Evolutionary conservation across 352 stramenopile species (phyloP).

Genomic region (Phytophthora fragariaefolia): DNA sequence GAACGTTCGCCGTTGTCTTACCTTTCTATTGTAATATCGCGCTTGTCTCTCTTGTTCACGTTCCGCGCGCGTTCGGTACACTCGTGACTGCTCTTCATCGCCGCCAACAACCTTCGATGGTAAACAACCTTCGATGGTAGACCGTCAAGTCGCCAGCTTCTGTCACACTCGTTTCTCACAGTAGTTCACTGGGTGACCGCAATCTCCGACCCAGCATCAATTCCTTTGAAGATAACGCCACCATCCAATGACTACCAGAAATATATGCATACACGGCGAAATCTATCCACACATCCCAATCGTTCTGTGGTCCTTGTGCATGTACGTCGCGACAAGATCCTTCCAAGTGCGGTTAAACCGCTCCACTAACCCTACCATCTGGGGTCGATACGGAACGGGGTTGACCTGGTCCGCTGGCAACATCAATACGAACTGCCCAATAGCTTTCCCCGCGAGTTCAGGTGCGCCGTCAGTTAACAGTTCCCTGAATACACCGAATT

Average conservation of each 20-base stretch:
- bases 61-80: background rate
- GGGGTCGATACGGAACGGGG: background rate
- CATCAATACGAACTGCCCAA: background rate
- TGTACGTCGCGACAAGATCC: background rate
- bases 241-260: background rate
- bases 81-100: background rate
- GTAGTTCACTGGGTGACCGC: background rate
- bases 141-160: background rate
- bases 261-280: background rate
- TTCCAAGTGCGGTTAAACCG: background rate
- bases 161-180: background rate
- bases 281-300: background rate
- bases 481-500: background rate
- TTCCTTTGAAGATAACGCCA: background rate
- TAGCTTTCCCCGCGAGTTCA: background rate
- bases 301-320: no score
- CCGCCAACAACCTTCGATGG: background rate
- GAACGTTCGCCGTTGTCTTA: background rate
- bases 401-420: background rate
- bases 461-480: background rate
- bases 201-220: background rate
- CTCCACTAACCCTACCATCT: background rate
- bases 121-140: background rate
- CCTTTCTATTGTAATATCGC: background rate
- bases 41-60: background rate